phyloP scores from a whole-genome alignment of 2,329 filamentous ascomycete species.

The Aspergillus uvarum region DNA sequence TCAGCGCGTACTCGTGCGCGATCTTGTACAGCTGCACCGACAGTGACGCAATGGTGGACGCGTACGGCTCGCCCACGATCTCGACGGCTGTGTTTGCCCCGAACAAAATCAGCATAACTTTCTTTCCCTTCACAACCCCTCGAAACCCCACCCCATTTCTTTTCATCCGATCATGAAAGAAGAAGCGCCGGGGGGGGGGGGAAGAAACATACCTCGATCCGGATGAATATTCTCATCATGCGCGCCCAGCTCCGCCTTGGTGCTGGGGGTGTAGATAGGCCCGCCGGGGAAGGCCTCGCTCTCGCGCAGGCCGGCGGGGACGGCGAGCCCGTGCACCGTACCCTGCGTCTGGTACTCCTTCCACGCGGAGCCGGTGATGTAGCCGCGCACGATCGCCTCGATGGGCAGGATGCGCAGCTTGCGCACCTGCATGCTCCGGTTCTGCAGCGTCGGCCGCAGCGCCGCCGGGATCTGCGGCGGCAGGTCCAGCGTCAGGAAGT shows the following conservation, averaged over 20 bases:
- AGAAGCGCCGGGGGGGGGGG: neutral
- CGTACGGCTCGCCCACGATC: conserved; percentile 66
- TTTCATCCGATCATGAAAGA: neutral
- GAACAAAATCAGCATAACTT: too few relatives aligned
- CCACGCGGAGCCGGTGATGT: conserved; percentile 85
- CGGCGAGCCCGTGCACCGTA: conserved; percentile 75
- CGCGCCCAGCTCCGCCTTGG: conserved; percentile 76
- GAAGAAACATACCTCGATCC: conserved; percentile 53
- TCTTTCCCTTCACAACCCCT: too few relatives aligned
- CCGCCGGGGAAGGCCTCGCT: conserved; percentile 65
- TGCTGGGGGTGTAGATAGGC: conserved; percentile 77
- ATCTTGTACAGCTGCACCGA: conserved; percentile 63
- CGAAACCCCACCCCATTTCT: neutral
- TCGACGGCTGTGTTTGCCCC: conserved; percentile 43
- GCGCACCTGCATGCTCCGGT: conserved; percentile 75
- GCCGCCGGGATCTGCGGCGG: conserved; percentile 50
- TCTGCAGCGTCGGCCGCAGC: conserved; percentile 56
- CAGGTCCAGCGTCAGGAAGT: conserved; percentile 61
- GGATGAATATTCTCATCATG: conserved; percentile 86
- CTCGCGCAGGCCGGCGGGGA: conserved; percentile 67
- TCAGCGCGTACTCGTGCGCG: conserved; percentile 45
- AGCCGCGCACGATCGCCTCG: conserved; percentile 84
- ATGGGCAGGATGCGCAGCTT: conserved; percentile 73
- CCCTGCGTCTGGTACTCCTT: conserved; percentile 70
- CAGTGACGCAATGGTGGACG: conserved; percentile 63